phyloP scores from a whole-genome alignment of 352 stramenopile genomes.

The Phytophthora cajani region DNA sequence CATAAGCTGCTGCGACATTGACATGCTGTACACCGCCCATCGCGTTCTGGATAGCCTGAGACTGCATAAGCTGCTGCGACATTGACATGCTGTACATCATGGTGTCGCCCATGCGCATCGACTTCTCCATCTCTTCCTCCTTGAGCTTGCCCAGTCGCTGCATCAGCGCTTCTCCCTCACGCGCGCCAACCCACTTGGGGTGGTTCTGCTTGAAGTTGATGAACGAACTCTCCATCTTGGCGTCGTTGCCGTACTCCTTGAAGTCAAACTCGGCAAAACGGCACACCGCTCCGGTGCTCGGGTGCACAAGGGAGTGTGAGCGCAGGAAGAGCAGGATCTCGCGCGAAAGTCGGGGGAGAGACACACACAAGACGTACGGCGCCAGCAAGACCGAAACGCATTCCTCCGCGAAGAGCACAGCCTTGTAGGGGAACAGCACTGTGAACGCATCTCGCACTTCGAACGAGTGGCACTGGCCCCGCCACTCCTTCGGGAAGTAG shows the following conservation, averaged over 20 bases:
- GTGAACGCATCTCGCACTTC: constrained; percentile 90
- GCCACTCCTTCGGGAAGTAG: constrained; percentile 96
- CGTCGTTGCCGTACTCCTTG: constrained; percentile 92
- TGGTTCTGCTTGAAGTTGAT: constrained; percentile 97
- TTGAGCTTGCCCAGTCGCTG: constrained; percentile 73
- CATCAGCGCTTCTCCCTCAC: constrained; percentile 80
- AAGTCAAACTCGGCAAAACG: constrained; percentile 97
- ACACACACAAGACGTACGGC: constrained; percentile 97
- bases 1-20: constrained; percentile 89
- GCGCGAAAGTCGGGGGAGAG: constrained; percentile 89
- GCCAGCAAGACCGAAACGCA: constrained; percentile 94
- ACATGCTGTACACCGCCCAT: constrained; percentile 83
- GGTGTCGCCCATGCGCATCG: constrained; percentile 82
- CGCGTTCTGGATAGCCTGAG: constrained; percentile 82
- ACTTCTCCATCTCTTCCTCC: constrained; percentile 88
- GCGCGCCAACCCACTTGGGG: constrained; percentile 80
- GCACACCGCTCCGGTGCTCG: constrained; percentile 95
- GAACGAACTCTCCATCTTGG: constrained; percentile 98
- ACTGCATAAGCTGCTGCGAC: constrained; percentile 90
- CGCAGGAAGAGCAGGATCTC: constrained; percentile 95
- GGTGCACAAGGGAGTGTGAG: constrained; percentile 92
- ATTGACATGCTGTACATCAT: constrained; percentile 88
- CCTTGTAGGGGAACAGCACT: constrained; percentile 95
- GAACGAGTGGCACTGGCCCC: constrained; percentile 84
- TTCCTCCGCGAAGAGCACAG: constrained; percentile 93